Conservation (phyloP, 805 yeast genomes). For the Ogataea paradorogensis region DNA sequence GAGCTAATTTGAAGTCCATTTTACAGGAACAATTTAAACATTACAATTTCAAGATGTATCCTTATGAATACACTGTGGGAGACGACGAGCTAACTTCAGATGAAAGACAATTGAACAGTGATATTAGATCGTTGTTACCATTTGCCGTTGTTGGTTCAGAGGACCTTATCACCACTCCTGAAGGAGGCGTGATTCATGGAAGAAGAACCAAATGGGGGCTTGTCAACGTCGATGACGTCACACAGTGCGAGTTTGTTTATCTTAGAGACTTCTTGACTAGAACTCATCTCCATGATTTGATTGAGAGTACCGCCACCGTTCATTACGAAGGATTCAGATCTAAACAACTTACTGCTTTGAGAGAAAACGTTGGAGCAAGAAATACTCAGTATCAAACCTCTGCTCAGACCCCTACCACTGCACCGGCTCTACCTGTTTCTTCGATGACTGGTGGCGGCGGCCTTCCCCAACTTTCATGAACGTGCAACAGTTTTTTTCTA, state of each 20-base stretch:
- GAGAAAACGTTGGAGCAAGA: constrained; percentile 72
- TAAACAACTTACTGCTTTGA: constrained; percentile 88
- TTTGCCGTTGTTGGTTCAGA: constrained; percentile 95
- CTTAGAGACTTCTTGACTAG: constrained; percentile 91
- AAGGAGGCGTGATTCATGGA: constrained; percentile 82
- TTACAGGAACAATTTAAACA: constrained; percentile 74
- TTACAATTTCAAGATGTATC: constrained; percentile 77
- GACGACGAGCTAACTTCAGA: constrained; percentile 53
- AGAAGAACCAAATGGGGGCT: constrained; percentile 94
- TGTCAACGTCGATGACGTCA: constrained; percentile 88
- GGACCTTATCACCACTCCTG: constrained; percentile 59
- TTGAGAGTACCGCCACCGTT: constrained; percentile 81
- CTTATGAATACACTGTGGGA: constrained; percentile 51
- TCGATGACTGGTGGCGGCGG: constrained; percentile 12
- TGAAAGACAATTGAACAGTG: constrained; percentile 69
- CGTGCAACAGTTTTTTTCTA: constrained; percentile 7
- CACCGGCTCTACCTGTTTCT: constrained; percentile 4
- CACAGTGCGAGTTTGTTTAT: constrained; percentile 93
- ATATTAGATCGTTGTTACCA: constrained; percentile 76
- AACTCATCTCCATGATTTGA: constrained; percentile 93
- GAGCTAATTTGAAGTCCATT: constrained; percentile 70
- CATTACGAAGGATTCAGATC: constrained; percentile 94
- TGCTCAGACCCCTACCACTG: background rate
- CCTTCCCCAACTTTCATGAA: constrained; percentile 11
- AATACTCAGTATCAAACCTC: constrained; percentile 31